phyloP scores from a whole-genome alignment of 2,329 filamentous ascomycete species.

The Calonectria pauciramosa region DNA sequence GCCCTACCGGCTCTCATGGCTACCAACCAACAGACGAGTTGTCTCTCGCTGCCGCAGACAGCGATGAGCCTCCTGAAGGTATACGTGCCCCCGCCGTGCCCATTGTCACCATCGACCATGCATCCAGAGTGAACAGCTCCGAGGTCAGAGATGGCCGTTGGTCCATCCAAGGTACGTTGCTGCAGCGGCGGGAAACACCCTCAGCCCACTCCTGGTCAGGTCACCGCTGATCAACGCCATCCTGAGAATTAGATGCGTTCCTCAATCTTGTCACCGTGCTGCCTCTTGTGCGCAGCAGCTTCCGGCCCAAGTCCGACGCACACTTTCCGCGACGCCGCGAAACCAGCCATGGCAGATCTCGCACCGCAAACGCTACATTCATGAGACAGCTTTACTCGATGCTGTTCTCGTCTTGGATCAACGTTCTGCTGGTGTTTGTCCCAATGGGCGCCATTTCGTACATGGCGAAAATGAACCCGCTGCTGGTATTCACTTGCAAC shows the following conservation, averaged over 20 bases:
- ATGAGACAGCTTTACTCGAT: constrained; percentile 43
- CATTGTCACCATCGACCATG: not conserved
- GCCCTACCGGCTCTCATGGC: not conserved
- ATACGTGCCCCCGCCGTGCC: not conserved
- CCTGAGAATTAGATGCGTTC: not conserved
- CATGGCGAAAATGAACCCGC: constrained; percentile 50
- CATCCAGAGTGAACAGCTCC: not conserved
- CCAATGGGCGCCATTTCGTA: constrained; percentile 75
- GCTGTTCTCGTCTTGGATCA: constrained; percentile 65
- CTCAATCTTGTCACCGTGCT: not conserved
- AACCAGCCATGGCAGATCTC: too few relatives aligned
- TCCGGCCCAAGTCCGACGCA: not conserved
- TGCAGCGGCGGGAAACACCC: not conserved
- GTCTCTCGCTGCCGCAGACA: not conserved
- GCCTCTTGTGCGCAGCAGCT: not conserved
- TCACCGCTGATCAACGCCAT: not conserved
- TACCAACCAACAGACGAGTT: not conserved
- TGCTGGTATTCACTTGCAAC: constrained; percentile 69
- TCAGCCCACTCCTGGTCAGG: not conserved
- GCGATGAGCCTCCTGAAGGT: not conserved
- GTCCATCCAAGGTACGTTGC: not conserved
- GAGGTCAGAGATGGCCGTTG: not conserved
- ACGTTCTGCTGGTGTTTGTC: constrained; percentile 77
- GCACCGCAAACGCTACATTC: not conserved
- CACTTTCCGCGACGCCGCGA: not conserved